Conservation (phyloP, 257 asterid genomes). For the Gentiana straminea region DNA sequence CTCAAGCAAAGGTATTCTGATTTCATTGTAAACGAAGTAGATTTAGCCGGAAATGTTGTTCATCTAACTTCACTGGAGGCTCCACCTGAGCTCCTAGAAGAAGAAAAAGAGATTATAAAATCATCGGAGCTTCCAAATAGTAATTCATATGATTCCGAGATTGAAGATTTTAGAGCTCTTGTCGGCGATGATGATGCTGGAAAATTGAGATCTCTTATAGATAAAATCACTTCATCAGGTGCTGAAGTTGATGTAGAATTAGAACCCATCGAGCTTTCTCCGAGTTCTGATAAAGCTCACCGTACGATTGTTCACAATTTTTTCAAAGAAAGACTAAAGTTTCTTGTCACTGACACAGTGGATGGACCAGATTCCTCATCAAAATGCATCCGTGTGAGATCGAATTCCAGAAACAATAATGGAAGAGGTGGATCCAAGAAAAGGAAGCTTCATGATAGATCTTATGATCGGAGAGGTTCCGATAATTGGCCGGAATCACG, state of each 20-base stretch:
- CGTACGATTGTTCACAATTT: slow-evolving; percentile 86
- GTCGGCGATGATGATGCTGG: slow-evolving; percentile 72
- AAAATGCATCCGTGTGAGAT: slow-evolving; percentile 81
- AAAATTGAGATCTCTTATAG: slow-evolving; percentile 39
- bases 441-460: slow-evolving; percentile 68
- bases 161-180: slow-evolving; percentile 65
- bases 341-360: slow-evolving; percentile 83
- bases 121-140: slow-evolving; percentile 30
- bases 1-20: slow-evolving; percentile 97
- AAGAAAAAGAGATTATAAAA: slow-evolving; percentile 39
- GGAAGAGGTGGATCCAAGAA: slow-evolving; percentile 60
- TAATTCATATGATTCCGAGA: slow-evolving; percentile 45
- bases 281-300: slow-evolving; percentile 79
- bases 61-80: slow-evolving; percentile 64
- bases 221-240: slow-evolving; percentile 45
- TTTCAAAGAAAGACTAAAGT: slow-evolving; percentile 77
- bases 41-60: slow-evolving; percentile 68
- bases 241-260: slow-evolving; percentile 28
- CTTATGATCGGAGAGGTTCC: slow-evolving; percentile 81
- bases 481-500: slow-evolving; percentile 69
- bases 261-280: slow-evolving; percentile 55
- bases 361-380: slow-evolving; percentile 78
- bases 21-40: slow-evolving; percentile 94
- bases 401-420: slow-evolving; percentile 39
- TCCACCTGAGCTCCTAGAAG: slow-evolving; percentile 71